Base-by-base conservation (phyloP, 1,139 yeast genomes). In the Debaryomyces sp. region DNA sequence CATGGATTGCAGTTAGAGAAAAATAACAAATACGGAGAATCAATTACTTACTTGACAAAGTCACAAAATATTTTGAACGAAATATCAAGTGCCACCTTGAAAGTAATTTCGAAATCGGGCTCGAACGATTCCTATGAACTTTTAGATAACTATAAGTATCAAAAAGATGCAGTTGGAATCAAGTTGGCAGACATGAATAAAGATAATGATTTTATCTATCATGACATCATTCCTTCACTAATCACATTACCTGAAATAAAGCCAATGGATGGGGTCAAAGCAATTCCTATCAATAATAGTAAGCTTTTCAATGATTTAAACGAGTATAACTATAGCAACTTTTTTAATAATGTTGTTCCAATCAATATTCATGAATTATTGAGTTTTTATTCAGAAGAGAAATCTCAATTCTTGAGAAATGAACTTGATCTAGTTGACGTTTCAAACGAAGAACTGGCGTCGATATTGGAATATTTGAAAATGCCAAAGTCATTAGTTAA, bases 201-300 rank as follows among this genome's bases (percentile, higher is more conserved):
- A 58, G 98, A 94, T 61, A 94, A 94, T 61, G 97, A 94, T 62
- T 85, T 84, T 60, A 89, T 94, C 41, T 94, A 89, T 60, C 96
- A 94, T 64, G 92, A 87, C 24, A 63, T 77, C 2, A 73, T 92
- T 12, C 96, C 96, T 0, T 76, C 82, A 13, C 71, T 74, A 29
- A 79, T 78, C 3, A 73, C 85, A 1, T 61, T 89, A 9, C 75
- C 85, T 0, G 82, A 78, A 12, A 75, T 90, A 8, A 82, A 88
- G 54, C 81, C 88, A 0, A 75, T 91, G 77, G 95, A 89, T 50
- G 89, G 94, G 27, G 85, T 89, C 2, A 89, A 88, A 59, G 73
- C 85, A 0, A 76, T 83, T 3, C 78, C 85, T 5, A 73, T 89
- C 59, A 67, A 62, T 48, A 62, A 71, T 27, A 73, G 69, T 41